Conservation (phyloP, 768 basidiomycete species). For the Naematelia aurantialba region DNA sequence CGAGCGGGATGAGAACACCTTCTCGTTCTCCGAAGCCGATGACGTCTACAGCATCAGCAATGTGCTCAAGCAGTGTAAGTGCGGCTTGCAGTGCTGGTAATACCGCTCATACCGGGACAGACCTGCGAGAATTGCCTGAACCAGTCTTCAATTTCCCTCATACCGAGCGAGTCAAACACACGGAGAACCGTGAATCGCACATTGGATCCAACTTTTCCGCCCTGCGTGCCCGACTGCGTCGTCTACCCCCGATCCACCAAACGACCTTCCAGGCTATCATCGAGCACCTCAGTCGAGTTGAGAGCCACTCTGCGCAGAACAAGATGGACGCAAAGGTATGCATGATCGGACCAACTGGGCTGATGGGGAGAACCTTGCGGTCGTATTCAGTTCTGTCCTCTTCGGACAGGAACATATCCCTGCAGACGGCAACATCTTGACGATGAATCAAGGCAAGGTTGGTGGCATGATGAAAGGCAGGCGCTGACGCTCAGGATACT, state of each 20-base stretch:
- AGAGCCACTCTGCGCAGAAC: conserved; percentile 65
- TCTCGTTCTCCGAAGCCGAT: conserved; percentile 64
- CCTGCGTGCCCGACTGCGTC: conserved; percentile 79
- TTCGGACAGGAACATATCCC: conserved; percentile 90
- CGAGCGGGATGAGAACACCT: conserved; percentile 73
- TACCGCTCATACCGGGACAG: conserved; percentile 44
- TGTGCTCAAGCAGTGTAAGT: conserved; percentile 61
- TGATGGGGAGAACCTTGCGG: conserved; percentile 66
- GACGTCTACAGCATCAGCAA: conserved; percentile 81
- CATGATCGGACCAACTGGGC: not conserved
- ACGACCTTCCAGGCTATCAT: conserved; percentile 73
- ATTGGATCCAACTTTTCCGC: conserved; percentile 65
- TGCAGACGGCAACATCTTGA: conserved; percentile 70
- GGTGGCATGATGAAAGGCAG: not conserved
- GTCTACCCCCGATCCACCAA: conserved; percentile 77
- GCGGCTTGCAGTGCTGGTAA: conserved; percentile 47
- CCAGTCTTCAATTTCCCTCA: conserved; percentile 78
- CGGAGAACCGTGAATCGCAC: conserved; percentile 62
- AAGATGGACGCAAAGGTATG: conserved; percentile 76
- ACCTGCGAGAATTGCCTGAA: conserved; percentile 83
- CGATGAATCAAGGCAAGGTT: conserved; percentile 73
- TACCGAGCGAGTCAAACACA: conserved; percentile 75
- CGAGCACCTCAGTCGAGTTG: conserved; percentile 76
- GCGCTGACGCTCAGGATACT: conserved; percentile 55
- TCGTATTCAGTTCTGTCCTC: conserved; percentile 78